Evolutionary conservation across 2,329 filamentous ascomycete genomes (phyloP).

Genomic region (Monilinia polystroma): DNA sequence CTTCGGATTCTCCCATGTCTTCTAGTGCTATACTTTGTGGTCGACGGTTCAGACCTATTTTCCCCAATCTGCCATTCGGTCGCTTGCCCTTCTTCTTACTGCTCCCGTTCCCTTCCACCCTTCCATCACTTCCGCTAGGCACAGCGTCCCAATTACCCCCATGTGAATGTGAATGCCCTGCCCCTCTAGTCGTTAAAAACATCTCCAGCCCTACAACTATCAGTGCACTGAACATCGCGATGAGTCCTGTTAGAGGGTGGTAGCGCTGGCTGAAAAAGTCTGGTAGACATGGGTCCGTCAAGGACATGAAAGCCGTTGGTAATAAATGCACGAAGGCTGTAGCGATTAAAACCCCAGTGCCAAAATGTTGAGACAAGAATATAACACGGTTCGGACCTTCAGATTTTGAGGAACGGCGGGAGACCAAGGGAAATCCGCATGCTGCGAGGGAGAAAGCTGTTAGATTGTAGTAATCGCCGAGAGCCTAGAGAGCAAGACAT

Average conservation of each 20-base stretch:
- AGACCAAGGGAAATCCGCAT: conserved; percentile 41
- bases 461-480: conserved; percentile 20
- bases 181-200: conserved; percentile 73
- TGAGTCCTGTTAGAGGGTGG: conserved; percentile 73
- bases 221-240: conserved; percentile 80
- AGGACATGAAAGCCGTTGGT: conserved; percentile 59
- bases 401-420: conserved; percentile 37
- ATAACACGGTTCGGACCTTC: conserved; percentile 42
- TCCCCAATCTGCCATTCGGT: conserved; percentile 35
- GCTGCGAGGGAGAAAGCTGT: conserved; percentile 30
- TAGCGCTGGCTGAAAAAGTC: conserved; percentile 78
- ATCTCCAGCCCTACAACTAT: conserved; percentile 84
- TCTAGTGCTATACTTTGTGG: conserved; percentile 52
- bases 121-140: conserved; percentile 43
- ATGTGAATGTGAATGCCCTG: conserved; percentile 60
- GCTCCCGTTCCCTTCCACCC: conserved; percentile 39
- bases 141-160: conserved; percentile 37
- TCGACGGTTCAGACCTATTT: conserved; percentile 41
- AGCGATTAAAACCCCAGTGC: conserved; percentile 81
- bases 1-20: conserved; percentile 52
- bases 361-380: conserved; percentile 66
- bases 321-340: conserved; percentile 77
- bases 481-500: conserved; percentile 16
- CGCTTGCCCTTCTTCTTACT: conserved; percentile 31
- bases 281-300: conserved; percentile 67